Evolutionary conservation across 345 rosid genomes (phyloP), one percentile per base, ranked within the genome.

Genomic region (Schrenkiella parvula): DNA sequence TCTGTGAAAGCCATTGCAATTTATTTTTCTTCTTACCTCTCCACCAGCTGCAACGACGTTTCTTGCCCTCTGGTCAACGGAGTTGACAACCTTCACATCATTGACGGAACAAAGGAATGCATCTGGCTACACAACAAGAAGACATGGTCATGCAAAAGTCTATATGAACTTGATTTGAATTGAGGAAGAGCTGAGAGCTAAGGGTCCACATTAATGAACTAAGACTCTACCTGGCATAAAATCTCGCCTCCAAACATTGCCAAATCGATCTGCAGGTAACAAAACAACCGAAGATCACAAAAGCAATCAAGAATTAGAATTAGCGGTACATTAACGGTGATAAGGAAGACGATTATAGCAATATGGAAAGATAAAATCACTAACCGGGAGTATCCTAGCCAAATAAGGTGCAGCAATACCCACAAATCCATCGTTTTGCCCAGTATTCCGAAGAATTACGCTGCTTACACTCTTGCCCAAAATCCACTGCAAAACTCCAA

Each of bases 351-450:
- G 8, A 25, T 5, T 7, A 35, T 22, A 42, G 34, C 37, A 39
- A 48, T 22, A 25, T 66, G 39, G 34, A 42, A 63, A 28, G 32
- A 19, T 68, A 64, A 60, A 48, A 78, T 0, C 68, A 88, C 96
- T 32, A 77, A 95, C 99, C 79, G 99, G 99, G 35, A 95, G 93
- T 77, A 95, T 87, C 88, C 97, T 88, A 66, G 97, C 95, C 75
- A 89, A 84, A 76, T 88, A 92, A 78, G 99, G 96, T 32, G 98
- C 97, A 75, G 93, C 92, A 48, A 95, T 82, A 72, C 99, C 99
- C 59, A 89, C 87, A 85, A 92, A 95, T 31, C 98, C 99, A 71
- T 89, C 96, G 48, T 25, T 78, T 19, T 85, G 64, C 54, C 96
- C 97, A 47, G 87, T 57, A 79, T 92, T 95, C 22, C 75, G 79